Base-by-base conservation (phyloP, 148 eudicot species). In the Fagopyrum tataricum region DNA sequence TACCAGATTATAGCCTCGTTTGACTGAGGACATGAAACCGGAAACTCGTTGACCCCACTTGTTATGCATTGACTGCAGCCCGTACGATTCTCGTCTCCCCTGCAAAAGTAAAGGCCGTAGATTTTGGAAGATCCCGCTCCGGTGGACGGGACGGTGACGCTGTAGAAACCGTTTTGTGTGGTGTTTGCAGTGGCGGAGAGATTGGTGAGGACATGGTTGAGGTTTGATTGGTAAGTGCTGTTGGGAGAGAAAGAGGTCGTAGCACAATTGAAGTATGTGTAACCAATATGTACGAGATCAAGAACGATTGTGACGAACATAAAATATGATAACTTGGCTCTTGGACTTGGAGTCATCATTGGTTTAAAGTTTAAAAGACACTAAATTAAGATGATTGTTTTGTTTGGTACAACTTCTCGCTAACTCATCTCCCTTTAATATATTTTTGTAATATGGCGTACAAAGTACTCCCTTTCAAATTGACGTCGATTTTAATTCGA, bases 31-130 rank as follows among this genome's bases (percentile, higher is more conserved):
- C 64, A 58, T 11, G 64, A 58, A 1, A 58, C 64, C 4, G 64
- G 64, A 37, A 58, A 58, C 64, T 58, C 64, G 14, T 23, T 23
- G 64, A 58, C 5, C 4, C 64, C 64, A 14, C 23, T 51, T 0
- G 17, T 4, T 0, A 82, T 79, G 44, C 85, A 84, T n/a, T 71
- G 67, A 6, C 10, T 7, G 41, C 64, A 58, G 5, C 13, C 37
- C 5, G 64, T 21, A 4, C 37, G 31, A 37, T 58, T 58, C 5
- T 58, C 64, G 39, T 58, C 31, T 4, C 64, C 64, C 14, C 64
- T 6, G 39, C 64, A 58, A 37, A 58, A 37, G 64, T 58, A 58
- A 37, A 58, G 39, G 64, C 64, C 64, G 31, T 58, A 58, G 31
- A 58, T 8, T 13, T 26, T 23, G 64, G 64, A 15, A 18, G 18